A percentile compares a stretch with the other conserved stretches of the same genome.
These are phyloP conservation scores for Tylopilus felleus DNA, from an alignment of 768 basidiomycete genomes.

Conservation along the genomic window DNA sequence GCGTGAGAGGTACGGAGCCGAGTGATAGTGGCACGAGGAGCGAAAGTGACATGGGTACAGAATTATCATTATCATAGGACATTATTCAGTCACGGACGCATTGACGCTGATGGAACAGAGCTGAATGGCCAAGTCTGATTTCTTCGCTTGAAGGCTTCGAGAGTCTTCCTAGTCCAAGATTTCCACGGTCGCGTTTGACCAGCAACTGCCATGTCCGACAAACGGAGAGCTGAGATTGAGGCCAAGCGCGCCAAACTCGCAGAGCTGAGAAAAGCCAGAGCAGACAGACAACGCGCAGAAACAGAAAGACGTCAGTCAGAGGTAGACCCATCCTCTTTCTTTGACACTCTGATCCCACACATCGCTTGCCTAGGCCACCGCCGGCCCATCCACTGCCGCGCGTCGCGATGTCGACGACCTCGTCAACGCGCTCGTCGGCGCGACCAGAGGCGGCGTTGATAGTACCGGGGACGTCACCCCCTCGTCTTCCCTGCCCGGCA, in stretches of 20 bases:
- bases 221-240: slow-evolving; percentile 83
- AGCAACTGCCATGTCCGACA: slow-evolving; percentile 49
- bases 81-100: too few relatives aligned
- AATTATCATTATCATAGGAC: too few relatives aligned
- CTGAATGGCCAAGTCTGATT: too few relatives aligned
- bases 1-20: too few relatives aligned
- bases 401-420: slow-evolving; percentile 70
- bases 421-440: slow-evolving; percentile 52
- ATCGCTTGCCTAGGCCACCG: slow-evolving; percentile 28
- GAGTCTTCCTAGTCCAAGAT: not conserved
- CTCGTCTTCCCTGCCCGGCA: slow-evolving; percentile 66
- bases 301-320: slow-evolving; percentile 35
- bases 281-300: slow-evolving; percentile 60
- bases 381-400: slow-evolving; percentile 39
- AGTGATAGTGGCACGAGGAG: too few relatives aligned
- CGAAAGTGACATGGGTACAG: too few relatives aligned
- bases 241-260: slow-evolving; percentile 86
- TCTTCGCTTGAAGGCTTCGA: too few relatives aligned
- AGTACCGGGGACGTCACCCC: slow-evolving; percentile 64
- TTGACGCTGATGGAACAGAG: too few relatives aligned
- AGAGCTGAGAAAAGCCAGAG: slow-evolving; percentile 75
- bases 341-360: not conserved
- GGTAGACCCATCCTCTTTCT: slow-evolving; percentile 8
- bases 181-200: slow-evolving; percentile 17
- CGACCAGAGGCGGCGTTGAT: slow-evolving; percentile 46